Conservation (phyloP, 2,329 filamentous ascomycete species). For the Dothideomycetidae sp. region DNA sequence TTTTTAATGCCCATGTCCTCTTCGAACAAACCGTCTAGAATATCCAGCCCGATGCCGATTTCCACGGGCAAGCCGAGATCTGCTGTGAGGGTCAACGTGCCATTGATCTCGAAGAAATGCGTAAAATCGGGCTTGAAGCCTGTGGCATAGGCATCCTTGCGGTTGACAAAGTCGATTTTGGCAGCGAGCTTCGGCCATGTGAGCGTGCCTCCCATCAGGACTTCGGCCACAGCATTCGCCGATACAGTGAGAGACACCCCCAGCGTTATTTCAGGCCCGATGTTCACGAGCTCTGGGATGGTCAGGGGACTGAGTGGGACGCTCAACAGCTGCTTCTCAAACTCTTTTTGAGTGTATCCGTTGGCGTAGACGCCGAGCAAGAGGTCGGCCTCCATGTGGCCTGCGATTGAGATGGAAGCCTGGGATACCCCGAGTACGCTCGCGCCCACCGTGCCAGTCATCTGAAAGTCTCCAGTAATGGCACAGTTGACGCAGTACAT, state of each 20-base stretch:
- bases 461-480: background rate
- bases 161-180: background rate
- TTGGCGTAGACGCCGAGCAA: background rate
- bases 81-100: background rate
- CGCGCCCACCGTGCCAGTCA: background rate
- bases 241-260: background rate
- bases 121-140: background rate
- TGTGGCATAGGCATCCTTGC: background rate
- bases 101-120: background rate
- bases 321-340: background rate
- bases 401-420: background rate
- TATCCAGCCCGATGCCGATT: background rate
- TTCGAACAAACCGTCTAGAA: background rate
- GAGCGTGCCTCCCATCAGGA: background rate
- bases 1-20: background rate
- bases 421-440: background rate
- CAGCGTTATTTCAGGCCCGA: background rate
- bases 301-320: background rate
- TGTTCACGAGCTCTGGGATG: background rate
- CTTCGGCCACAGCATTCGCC: background rate
- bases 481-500: background rate
- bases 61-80: background rate
- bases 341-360: background rate
- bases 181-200: background rate
- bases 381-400: background rate